Evolutionary conservation across 768 basidiomycete genomes (phyloP).

Genomic region (Thelephora aurantiotincta): DNA sequence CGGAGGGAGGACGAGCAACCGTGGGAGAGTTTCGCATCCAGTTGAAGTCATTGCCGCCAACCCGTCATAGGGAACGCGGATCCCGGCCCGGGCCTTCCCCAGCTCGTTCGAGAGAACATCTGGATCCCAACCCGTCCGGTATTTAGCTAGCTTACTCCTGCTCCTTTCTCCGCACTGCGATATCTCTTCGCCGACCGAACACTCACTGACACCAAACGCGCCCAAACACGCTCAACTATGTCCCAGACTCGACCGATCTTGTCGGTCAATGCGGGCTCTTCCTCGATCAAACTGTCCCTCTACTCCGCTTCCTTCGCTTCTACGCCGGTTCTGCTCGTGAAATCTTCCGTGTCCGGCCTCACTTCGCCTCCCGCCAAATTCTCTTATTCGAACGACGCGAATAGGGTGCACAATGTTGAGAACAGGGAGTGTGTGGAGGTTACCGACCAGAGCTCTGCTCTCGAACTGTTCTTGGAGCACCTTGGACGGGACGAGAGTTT

Average conservation of each 20-base stretch:
- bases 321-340: slow-evolving; percentile 26
- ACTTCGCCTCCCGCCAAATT: slow-evolving; percentile 39
- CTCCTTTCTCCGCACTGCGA: no score
- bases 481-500: slow-evolving; percentile 24
- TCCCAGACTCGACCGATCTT: slow-evolving; percentile 33
- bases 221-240: no score
- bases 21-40: no score
- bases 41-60: no score
- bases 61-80: no score
- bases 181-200: no score
- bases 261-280: slow-evolving; percentile 70
- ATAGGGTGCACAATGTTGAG: slow-evolving; percentile 17
- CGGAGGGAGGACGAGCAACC: no score
- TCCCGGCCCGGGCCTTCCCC: no score
- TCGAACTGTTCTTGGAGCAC: slow-evolving; percentile 40
- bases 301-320: slow-evolving; percentile 22
- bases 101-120: background rate
- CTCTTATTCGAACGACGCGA: slow-evolving; percentile 21
- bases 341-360: slow-evolving; percentile 42
- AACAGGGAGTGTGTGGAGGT: slow-evolving; percentile 27
- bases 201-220: no score
- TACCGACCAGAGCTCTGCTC: slow-evolving; percentile 46
- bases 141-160: no score
- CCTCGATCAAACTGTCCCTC: slow-evolving; percentile 74
- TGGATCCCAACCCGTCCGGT: background rate